A percentile compares a stretch with the other conserved stretches of the same genome.
Evolutionary conservation across 257 asterid species (phyloP).

Genomic region (Solanum ossicruentum): DNA sequence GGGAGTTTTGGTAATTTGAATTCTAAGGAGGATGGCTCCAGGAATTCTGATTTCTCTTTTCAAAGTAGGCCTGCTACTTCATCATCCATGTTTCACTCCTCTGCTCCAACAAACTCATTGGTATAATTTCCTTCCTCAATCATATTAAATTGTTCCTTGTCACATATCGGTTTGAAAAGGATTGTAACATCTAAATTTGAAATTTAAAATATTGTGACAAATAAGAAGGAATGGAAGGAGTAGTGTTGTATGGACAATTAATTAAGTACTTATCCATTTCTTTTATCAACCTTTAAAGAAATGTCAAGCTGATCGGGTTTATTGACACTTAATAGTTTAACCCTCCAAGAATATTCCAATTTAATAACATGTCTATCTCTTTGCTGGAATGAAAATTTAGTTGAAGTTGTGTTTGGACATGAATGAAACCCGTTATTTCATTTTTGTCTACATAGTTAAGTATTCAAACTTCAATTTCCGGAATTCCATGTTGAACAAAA

Average conservation of each 20-base stretch:
- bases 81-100: constrained; percentile 21
- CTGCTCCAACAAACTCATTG: constrained; percentile 18
- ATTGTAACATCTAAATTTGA: background rate
- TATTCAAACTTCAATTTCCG: background rate
- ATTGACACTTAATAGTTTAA: background rate
- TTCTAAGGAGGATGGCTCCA: constrained; percentile 26
- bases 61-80: constrained; percentile 32
- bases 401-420: background rate
- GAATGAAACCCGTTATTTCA: background rate
- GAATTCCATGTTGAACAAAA: background rate
- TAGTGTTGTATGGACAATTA: background rate
- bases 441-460: background rate
- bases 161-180: too few species aligned
- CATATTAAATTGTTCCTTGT: too few species aligned
- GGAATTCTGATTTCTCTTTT: constrained; percentile 38
- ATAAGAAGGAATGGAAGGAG: background rate
- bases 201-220: background rate
- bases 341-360: background rate
- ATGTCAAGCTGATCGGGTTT: background rate
- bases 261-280: background rate
- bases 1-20: constrained; percentile 23
- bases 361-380: background rate
- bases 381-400: background rate
- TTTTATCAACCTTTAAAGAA: background rate
- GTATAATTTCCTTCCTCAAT: background rate